phyloP scores from a whole-genome alignment of 306 rosid genomes.

The Calophaca sinica region DNA sequence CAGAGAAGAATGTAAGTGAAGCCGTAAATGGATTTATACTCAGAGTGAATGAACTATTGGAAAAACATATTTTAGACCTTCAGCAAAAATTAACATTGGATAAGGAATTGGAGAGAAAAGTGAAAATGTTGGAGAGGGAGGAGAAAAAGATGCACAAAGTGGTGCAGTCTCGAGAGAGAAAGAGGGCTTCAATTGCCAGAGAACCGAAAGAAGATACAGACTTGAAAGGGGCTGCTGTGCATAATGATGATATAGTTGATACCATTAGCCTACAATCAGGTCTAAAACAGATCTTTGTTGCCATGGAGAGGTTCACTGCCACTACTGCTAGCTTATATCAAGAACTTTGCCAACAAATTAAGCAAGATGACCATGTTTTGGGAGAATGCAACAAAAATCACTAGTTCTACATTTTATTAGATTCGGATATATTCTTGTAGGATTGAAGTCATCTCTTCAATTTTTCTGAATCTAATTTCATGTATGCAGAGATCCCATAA shows the following conservation, averaged over 20 bases:
- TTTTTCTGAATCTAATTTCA: slow-evolving; percentile 12
- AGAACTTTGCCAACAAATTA: slow-evolving; percentile 61
- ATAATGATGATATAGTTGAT: slow-evolving; percentile 41
- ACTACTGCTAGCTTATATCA: slow-evolving; percentile 60
- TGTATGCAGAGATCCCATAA: background rate
- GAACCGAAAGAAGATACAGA: slow-evolving; percentile 49
- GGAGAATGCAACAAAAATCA: slow-evolving; percentile 37
- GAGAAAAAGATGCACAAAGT: slow-evolving; percentile 66
- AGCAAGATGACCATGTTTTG: slow-evolving; percentile 41
- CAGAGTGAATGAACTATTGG: slow-evolving; percentile 56
- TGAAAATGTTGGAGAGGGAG: slow-evolving; percentile 54
- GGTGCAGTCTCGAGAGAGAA: slow-evolving; percentile 54
- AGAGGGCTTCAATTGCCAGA: slow-evolving; percentile 38
- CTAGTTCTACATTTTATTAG: too few species aligned
- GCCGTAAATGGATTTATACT: slow-evolving; percentile 61
- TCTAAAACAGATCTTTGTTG: slow-evolving; percentile 61
- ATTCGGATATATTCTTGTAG: too few species aligned
- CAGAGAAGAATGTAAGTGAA: slow-evolving; percentile 65
- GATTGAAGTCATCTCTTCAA: slow-evolving; percentile 9
- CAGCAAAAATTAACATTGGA: slow-evolving; percentile 56
- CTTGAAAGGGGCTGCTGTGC: slow-evolving; percentile 19
- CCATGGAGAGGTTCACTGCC: slow-evolving; percentile 66
- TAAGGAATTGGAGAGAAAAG: slow-evolving; percentile 64
- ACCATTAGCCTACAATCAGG: slow-evolving; percentile 45
- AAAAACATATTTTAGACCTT: slow-evolving; percentile 54